These are phyloP conservation scores for Termitomyces sp. DNA, from an alignment of 1,284 basidiomycete genomes.

Conservation along the genomic window DNA sequence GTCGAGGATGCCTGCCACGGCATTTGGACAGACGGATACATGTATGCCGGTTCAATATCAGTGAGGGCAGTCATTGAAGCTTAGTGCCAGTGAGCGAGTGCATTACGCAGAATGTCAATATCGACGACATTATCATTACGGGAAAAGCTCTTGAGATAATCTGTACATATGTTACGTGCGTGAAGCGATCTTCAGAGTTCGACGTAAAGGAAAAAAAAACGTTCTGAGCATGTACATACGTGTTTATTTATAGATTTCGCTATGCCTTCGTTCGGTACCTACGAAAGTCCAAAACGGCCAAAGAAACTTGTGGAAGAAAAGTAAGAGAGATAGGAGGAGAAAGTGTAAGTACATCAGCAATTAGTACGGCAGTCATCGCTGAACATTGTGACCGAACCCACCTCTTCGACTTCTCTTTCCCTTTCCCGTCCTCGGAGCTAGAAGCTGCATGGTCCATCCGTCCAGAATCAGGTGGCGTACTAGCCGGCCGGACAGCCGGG, in stretches of 20 bases:
- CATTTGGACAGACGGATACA: too few relatives aligned
- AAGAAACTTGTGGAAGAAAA: not conserved
- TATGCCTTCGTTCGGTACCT: not conserved
- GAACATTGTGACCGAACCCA: not conserved
- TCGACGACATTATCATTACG: not conserved
- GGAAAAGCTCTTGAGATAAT: not conserved
- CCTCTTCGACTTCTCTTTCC: slow-evolving; percentile 2
- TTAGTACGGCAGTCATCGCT: not conserved
- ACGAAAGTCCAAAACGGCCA: not conserved
- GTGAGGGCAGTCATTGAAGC: too few relatives aligned
- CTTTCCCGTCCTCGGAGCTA: not conserved
- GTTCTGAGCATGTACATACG: not conserved
- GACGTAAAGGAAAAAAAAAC: not conserved
- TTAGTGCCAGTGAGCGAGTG: not conserved
- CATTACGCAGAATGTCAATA: not conserved
- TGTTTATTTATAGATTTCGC: not conserved
- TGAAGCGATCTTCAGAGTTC: not conserved
- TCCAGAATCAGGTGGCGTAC: not conserved
- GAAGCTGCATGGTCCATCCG: not conserved
- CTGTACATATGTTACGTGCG: not conserved
- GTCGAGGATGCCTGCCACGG: too few relatives aligned
- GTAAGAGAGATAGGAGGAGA: not conserved
- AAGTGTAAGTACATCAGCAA: not conserved
- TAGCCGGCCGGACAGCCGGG: slow-evolving; percentile 21
- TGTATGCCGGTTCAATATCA: too few relatives aligned